Conservation (phyloP, 371 early-diverging fungal species). For the Rhizomucor miehei region DNA sequence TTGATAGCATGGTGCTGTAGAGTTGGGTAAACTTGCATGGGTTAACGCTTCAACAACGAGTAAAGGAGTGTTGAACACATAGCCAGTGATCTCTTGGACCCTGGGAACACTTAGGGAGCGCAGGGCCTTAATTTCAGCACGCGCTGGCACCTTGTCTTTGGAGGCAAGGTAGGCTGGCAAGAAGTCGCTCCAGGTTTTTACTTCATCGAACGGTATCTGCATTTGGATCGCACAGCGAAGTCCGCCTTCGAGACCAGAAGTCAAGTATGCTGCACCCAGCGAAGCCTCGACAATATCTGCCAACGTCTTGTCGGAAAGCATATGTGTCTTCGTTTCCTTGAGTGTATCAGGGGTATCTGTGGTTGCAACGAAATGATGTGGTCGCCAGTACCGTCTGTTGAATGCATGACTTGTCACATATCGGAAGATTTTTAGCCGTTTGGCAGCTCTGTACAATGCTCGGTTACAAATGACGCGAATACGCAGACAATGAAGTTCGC, state of each 20-base stretch:
- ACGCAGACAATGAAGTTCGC: slow-evolving; percentile 70
- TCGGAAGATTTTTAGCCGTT: slow-evolving; percentile 52
- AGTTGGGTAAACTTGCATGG: slow-evolving; percentile 71
- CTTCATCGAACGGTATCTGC: slow-evolving; percentile 57
- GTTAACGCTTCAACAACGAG: slow-evolving; percentile 83
- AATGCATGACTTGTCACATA: slow-evolving; percentile 63
- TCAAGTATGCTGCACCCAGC: slow-evolving; percentile 76
- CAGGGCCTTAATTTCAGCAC: slow-evolving; percentile 26
- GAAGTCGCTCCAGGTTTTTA: slow-evolving; percentile 53
- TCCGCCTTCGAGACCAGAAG: slow-evolving; percentile 63
- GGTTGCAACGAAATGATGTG: slow-evolving; percentile 41
- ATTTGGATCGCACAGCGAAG: slow-evolving; percentile 56
- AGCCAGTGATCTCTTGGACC: slow-evolving; percentile 61
- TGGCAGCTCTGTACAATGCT: slow-evolving; percentile 61
- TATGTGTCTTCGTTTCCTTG: slow-evolving; percentile 31
- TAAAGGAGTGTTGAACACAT: slow-evolving; percentile 65
- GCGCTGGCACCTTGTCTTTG: slow-evolving; percentile 25
- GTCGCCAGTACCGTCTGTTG: slow-evolving; percentile 65
- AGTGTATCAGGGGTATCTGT: slow-evolving; percentile 36
- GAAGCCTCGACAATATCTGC: slow-evolving; percentile 92
- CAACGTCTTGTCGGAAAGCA: slow-evolving; percentile 75
- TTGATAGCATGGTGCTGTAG: slow-evolving; percentile 73
- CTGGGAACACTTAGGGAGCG: slow-evolving; percentile 20
- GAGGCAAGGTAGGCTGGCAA: slow-evolving; percentile 23
- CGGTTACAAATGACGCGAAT: slow-evolving; percentile 76